A percentile compares a stretch with the other conserved stretches of the same genome.
These are phyloP conservation scores for Saccharomycopsis malanga DNA, from an alignment of 805 yeast species.

Conservation along the genomic window DNA sequence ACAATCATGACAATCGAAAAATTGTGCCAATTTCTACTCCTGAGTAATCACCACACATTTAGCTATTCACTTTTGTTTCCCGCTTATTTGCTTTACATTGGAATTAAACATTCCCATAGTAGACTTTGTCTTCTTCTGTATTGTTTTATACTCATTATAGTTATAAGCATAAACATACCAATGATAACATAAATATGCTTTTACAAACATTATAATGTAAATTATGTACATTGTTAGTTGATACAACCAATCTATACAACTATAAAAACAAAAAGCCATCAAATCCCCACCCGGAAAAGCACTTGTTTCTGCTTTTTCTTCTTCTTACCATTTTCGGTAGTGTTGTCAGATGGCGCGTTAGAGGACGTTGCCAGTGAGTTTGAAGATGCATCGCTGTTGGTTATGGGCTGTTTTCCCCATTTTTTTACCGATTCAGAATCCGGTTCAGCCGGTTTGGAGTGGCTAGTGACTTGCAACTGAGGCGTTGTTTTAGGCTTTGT, in stretches of 20 bases:
- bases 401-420: not conserved
- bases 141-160: not conserved
- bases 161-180: not conserved
- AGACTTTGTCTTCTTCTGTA: not conserved
- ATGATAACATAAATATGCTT: not conserved
- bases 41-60: too few relatives aligned
- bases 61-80: too few relatives aligned
- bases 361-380: too few relatives aligned
- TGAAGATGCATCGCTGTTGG: not conserved
- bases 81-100: too few relatives aligned
- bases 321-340: constrained; percentile 28
- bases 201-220: too few relatives aligned
- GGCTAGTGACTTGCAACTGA: not conserved
- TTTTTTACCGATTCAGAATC: not conserved
- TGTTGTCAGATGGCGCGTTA: too few relatives aligned
- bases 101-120: too few relatives aligned
- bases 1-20: too few relatives aligned
- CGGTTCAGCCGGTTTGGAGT: not conserved
- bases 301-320: constrained; percentile 45
- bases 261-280: too few relatives aligned
- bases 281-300: constrained; percentile 45
- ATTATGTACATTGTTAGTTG: too few relatives aligned
- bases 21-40: too few relatives aligned
- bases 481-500: not conserved
- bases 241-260: too few relatives aligned